phyloP scores from a whole-genome alignment of 371 early-diverging fungal genomes.

The Dichotomocladium elegans region DNA sequence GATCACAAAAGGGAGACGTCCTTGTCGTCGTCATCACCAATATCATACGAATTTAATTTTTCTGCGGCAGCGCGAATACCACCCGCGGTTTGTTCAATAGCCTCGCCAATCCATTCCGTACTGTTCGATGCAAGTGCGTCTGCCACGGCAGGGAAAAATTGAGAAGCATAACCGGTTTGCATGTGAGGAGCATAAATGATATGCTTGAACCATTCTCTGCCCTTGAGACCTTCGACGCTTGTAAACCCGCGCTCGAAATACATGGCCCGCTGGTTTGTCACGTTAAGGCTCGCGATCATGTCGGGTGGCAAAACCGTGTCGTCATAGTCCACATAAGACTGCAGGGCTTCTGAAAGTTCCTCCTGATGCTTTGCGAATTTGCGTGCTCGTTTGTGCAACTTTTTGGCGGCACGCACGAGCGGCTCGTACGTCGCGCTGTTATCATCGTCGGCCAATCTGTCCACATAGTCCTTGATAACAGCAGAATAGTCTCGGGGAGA shows the following conservation, averaged over 20 bases:
- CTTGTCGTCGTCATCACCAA: neutral
- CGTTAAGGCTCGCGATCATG: slow-evolving; percentile 15
- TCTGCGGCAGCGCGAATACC: slow-evolving; percentile 1
- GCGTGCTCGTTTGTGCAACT: neutral
- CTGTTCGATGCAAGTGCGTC: slow-evolving; percentile 43
- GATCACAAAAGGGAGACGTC: no score
- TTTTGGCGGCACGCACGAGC: neutral
- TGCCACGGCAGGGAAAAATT: slow-evolving; percentile 47
- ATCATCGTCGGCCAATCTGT: slow-evolving; percentile 1
- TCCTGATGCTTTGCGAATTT: slow-evolving; percentile 4
- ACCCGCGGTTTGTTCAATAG: slow-evolving; percentile 21
- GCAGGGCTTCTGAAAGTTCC: neutral
- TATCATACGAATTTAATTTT: slow-evolving; percentile 1
- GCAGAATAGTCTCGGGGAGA: slow-evolving; percentile 31
- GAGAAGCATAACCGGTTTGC: slow-evolving; percentile 50
- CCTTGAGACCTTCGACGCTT: slow-evolving; percentile 48
- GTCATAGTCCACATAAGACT: neutral
- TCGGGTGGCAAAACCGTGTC: slow-evolving; percentile 12
- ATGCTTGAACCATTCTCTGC: slow-evolving; percentile 62
- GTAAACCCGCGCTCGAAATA: slow-evolving; percentile 53
- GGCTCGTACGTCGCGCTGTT: neutral
- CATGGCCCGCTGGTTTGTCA: slow-evolving; percentile 35
- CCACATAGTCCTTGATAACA: slow-evolving; percentile 11
- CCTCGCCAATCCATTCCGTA: slow-evolving; percentile 11
- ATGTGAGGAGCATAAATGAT: slow-evolving; percentile 54